Evolutionary conservation across 805 yeast genomes (phyloP), one percentile per base, ranked within the genome.

Genomic region (Cyberlindnera mississippiensis): DNA sequence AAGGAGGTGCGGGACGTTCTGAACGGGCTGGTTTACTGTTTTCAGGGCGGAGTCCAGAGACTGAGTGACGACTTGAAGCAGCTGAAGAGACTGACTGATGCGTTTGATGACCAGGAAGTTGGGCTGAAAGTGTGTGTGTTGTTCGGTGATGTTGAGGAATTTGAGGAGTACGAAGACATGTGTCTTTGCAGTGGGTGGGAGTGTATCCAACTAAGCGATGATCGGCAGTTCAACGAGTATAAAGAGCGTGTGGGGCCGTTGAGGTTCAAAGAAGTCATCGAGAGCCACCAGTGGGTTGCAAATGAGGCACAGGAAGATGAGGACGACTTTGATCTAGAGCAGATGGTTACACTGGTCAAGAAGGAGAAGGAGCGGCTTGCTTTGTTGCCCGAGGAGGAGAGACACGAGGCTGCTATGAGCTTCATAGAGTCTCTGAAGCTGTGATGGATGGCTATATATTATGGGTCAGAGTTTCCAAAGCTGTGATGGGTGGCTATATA

Each of bases 281-380:
- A 77, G 37, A 62, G 74, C 1, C 70, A 74, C 44, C 71, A 67
- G 20, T 78, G 83, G 82, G 27, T 37, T 24, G n/a, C n/a, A n/a
- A n/a, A n/a, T n/a, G n/a, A n/a, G n/a, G n/a, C n/a, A n/a, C 33
- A 19, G 6, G 19, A 4, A 5, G 28, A 18, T 18, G 16, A 35
- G 1, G 38, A 39, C 19, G 35, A 30, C n/a, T 34, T 41, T 22
- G 48, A 50, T 35, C 18, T 53, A 18, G 43, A 32, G 6, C 40
- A 44, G 2, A 22, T 52, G 35, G 32, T 50, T 12, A 17, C 18
- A 7, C 6, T 41, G 18, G 28, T 52, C 4, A 28, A 34, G 15
- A n/a, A 27, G 2, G 44, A 47, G 29, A 51, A 45, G 35, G 16
- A 6, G 16, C 17, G 42, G 6, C 41, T 51, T 9, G 28, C 42